phyloP scores from a whole-genome alignment of 106 monocot genomes.

The Allium fistulosum region DNA sequence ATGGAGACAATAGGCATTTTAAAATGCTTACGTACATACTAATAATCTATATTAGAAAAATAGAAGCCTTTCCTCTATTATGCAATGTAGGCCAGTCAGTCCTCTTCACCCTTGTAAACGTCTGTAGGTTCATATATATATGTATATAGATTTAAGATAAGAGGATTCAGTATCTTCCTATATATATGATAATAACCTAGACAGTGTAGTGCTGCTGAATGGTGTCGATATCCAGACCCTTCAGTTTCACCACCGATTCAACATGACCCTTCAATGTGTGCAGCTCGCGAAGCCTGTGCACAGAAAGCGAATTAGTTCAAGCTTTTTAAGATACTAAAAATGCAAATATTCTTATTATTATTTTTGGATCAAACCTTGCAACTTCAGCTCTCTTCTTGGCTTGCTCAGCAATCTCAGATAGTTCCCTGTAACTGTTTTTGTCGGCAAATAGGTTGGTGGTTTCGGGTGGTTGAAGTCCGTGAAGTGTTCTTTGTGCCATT shows the following conservation, averaged over 20 bases:
- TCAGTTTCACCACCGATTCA: constrained; percentile 12
- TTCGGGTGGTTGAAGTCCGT: constrained; percentile 62
- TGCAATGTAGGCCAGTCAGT: constrained; percentile 3
- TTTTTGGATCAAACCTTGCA: constrained; percentile 47
- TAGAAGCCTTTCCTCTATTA: not conserved
- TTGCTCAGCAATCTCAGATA: constrained; percentile 92
- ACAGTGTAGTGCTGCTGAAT: constrained; percentile 15
- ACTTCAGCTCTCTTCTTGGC: constrained; percentile 80
- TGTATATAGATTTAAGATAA: too few relatives aligned
- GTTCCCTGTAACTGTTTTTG: constrained; percentile 85
- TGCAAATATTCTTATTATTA: not conserved
- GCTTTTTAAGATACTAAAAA: not conserved
- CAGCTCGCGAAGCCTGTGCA: constrained; percentile 9
- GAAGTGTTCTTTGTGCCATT: constrained; percentile 69
- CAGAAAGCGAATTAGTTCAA: too few relatives aligned
- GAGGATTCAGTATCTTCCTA: not conserved
- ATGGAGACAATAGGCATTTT: not conserved
- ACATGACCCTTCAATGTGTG: constrained; percentile 15
- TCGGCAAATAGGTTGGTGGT: constrained; percentile 46
- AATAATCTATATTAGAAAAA: not conserved
- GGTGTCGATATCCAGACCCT: constrained; percentile 14
- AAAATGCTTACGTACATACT: not conserved
- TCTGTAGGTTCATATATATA: not conserved
- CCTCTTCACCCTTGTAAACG: not conserved
- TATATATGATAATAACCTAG: not conserved